A percentile compares a stretch with the other conserved stretches of the same genome.
Conservation (phyloP, 2,329 filamentous ascomycete genomes). For the Penicillium nordicum region DNA sequence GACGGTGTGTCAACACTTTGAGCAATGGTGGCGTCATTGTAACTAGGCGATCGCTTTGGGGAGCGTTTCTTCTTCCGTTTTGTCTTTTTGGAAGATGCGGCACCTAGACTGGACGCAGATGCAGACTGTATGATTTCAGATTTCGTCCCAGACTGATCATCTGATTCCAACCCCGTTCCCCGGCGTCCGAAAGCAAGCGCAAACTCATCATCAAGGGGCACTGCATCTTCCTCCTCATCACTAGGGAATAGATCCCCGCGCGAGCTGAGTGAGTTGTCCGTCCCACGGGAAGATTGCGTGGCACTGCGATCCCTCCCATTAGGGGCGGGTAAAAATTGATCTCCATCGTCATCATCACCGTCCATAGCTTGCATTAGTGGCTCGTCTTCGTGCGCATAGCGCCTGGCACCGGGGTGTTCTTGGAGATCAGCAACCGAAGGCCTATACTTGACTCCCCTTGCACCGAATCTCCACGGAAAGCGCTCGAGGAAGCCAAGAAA, state of each 20-base stretch:
- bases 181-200: conserved; percentile 75
- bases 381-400: conserved; percentile 57
- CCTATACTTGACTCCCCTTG: conserved; percentile 75
- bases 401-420: conserved; percentile 67
- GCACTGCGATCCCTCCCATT: conserved; percentile 62
- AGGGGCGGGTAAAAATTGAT: conserved; percentile 10
- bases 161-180: conserved; percentile 55
- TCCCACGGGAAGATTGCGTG: conserved; percentile 75
- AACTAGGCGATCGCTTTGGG: conserved; percentile 28
- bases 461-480: conserved; percentile 80
- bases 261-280: conserved; percentile 80
- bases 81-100: conserved; percentile 46
- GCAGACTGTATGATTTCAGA: conserved; percentile 43
- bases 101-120: conserved; percentile 47
- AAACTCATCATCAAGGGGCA: conserved; percentile 91
- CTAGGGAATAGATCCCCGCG: conserved; percentile 88
- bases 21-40: conserved; percentile 25
- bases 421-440: conserved; percentile 87
- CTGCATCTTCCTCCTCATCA: conserved; percentile 87
- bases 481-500: conserved; percentile 80
- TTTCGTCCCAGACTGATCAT: conserved; percentile 68
- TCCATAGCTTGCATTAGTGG: conserved; percentile 67
- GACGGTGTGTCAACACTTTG: conserved; percentile 43
- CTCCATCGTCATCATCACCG: conserved; percentile 47
- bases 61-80: conserved; percentile 31